These are phyloP conservation scores for Aspergillus incahuasiensis DNA, from an alignment of 495 filamentous ascomycete species.

Conservation along the genomic window DNA sequence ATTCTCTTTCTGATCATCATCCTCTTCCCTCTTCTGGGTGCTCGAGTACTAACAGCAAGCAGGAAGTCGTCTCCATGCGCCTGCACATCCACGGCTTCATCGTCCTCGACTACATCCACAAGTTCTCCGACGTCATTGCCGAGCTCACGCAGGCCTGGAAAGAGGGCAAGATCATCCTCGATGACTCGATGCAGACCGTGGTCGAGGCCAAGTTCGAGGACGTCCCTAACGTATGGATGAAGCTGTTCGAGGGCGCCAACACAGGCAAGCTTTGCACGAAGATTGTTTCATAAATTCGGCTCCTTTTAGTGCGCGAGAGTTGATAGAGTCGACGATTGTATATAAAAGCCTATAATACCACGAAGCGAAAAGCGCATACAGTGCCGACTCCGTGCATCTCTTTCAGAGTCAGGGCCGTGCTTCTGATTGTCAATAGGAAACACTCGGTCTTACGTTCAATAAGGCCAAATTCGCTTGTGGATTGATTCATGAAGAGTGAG, in stretches of 20 bases:
- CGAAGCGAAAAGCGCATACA: too few relatives aligned
- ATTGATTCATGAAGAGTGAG: too few relatives aligned
- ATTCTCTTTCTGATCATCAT: neutral
- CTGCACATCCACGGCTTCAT: conserved; percentile 62
- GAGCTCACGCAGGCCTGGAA: conserved; percentile 48
- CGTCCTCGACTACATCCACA: conserved; percentile 46
- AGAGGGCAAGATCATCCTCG: conserved; percentile 49
- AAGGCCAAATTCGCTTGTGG: too few relatives aligned
- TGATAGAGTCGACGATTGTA: too few relatives aligned
- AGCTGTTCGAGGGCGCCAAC: conserved; percentile 54
- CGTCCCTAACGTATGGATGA: conserved; percentile 45
- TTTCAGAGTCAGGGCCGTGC: too few relatives aligned
- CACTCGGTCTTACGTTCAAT: too few relatives aligned
- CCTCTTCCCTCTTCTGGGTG: neutral
- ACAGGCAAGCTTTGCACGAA: conserved; percentile 48
- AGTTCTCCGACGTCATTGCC: conserved; percentile 35
- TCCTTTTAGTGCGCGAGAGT: too few relatives aligned
- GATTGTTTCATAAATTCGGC: neutral
- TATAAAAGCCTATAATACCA: too few relatives aligned
- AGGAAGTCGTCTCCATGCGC: conserved; percentile 45
- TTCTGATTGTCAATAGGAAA: too few relatives aligned
- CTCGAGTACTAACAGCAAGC: neutral
- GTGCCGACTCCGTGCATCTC: too few relatives aligned
- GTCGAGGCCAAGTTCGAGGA: conserved; percentile 49
- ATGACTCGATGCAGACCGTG: conserved; percentile 49